Evolutionary conservation across 2,329 filamentous ascomycete genomes (phyloP).

Genomic region (Trichoderma aggressivum): DNA sequence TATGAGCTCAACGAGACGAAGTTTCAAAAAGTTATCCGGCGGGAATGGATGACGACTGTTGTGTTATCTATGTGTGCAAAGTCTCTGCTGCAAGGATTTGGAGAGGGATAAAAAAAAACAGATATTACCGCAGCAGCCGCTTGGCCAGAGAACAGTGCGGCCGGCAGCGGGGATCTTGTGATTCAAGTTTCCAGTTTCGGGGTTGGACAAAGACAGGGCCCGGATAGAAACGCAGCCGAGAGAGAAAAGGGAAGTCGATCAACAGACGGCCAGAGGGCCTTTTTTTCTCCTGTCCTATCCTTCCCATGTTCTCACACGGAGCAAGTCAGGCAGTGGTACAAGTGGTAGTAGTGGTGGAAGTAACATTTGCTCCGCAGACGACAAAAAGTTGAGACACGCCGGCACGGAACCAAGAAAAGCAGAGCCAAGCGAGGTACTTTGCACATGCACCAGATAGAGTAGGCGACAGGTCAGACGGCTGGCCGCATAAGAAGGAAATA

Average conservation of each 20-base stretch:
- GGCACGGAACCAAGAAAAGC: background rate
- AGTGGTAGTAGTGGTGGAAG: background rate
- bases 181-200: constrained; percentile 15
- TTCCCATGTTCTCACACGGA: background rate
- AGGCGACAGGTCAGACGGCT: constrained; percentile 20
- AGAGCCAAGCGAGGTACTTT: background rate
- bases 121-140: constrained; percentile 16
- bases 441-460: background rate
- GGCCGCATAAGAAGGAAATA: constrained; percentile 6
- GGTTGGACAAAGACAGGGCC: constrained; percentile 14
- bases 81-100: background rate
- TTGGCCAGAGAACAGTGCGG: background rate
- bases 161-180: constrained; percentile 16
- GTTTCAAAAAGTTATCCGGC: background rate
- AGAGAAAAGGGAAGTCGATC: constrained; percentile 18
- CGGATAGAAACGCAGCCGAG: constrained; percentile 2
- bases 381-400: background rate
- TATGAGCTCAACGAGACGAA: background rate
- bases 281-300: background rate
- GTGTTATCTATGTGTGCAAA: background rate
- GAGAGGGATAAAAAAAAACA: background rate
- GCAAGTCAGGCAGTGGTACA: background rate
- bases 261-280: background rate
- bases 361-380: background rate
- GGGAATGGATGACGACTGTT: background rate